phyloP scores from a whole-genome alignment of 164 flowering plant genomes.

The Nymphaea thermarum region DNA sequence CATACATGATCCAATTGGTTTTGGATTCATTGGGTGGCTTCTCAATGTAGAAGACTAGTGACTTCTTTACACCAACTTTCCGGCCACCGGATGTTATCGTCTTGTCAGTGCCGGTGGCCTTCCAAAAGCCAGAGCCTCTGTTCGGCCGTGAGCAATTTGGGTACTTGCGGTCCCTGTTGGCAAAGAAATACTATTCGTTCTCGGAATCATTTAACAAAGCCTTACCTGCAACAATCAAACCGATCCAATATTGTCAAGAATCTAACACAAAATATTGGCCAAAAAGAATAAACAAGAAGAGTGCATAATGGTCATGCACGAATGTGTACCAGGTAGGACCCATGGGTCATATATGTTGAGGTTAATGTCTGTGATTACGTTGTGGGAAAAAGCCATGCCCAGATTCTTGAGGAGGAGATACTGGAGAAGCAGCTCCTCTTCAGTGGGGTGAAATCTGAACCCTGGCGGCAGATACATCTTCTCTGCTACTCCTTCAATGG shows the following conservation, averaged over 20 bases:
- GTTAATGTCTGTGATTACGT: conserved; percentile 24
- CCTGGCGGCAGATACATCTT: conserved; percentile 21
- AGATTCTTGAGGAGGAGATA: conserved; percentile 22
- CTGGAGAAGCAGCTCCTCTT: conserved; percentile 26
- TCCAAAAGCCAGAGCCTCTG: conserved; percentile 42
- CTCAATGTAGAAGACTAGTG: too few species aligned
- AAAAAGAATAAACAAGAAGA: background rate
- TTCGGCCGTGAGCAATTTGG: conserved; percentile 53
- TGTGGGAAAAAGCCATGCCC: conserved; percentile 11
- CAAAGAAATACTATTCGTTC: conserved; percentile 73
- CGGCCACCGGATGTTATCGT: too few species aligned
- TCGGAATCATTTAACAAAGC: conserved; percentile 54
- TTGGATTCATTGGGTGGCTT: too few species aligned
- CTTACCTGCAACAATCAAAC: conserved; percentile 14
- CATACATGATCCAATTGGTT: too few species aligned
- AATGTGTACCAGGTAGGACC: conserved; percentile 24
- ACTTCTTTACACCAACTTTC: too few species aligned
- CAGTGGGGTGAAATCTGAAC: conserved; percentile 27
- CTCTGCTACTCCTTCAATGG: background rate
- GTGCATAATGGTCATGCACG: background rate
- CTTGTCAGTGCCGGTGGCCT: too few species aligned
- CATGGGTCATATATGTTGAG: conserved; percentile 29
- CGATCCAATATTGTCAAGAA: background rate
- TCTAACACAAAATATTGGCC: background rate
- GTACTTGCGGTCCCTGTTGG: conserved; percentile 53